Conservation (phyloP, 2,329 filamentous ascomycete species). For the Ophiocordyceps camponoti-leonardi region DNA sequence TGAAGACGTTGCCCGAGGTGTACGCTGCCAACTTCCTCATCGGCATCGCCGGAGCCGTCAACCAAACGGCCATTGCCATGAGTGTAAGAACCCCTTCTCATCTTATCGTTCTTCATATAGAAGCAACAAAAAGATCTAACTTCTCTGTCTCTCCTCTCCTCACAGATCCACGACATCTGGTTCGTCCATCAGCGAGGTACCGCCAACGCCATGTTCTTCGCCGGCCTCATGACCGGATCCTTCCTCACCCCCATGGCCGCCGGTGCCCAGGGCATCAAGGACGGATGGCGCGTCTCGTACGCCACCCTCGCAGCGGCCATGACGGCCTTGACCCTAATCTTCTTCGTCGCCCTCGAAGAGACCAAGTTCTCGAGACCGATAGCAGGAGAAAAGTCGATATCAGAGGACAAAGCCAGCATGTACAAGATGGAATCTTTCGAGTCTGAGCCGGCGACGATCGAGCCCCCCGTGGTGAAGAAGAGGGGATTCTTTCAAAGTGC, state of each 20-base stretch:
- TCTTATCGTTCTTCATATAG: too few relatives aligned
- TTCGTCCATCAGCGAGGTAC: conserved; percentile 1
- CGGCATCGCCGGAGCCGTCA: conserved; percentile 18
- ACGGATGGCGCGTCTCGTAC: conserved; percentile 11
- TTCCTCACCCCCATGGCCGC: neutral
- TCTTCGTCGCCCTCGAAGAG: conserved; percentile 11
- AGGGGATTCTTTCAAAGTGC: neutral
- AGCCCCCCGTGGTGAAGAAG: neutral
- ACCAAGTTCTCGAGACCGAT: too few relatives aligned
- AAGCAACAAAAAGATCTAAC: too few relatives aligned
- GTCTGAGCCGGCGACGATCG: neutral
- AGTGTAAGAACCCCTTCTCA: neutral
- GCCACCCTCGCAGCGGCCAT: conserved; percentile 8
- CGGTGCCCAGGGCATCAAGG: neutral
- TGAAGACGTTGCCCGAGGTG: conserved; percentile 22
- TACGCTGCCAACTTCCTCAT: conserved; percentile 20
- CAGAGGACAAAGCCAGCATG: neutral
- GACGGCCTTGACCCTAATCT: conserved; percentile 7
- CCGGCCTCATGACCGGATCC: neutral
- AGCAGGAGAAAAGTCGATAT: neutral
- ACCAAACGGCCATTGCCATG: conserved; percentile 11
- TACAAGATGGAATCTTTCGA: neutral
- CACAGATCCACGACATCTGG: conserved; percentile 1
- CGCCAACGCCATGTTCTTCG: neutral
- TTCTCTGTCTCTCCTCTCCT: neutral